phyloP scores from a whole-genome alignment of 2,329 filamentous ascomycete species.

The Arthrobotrys sphaeroides region DNA sequence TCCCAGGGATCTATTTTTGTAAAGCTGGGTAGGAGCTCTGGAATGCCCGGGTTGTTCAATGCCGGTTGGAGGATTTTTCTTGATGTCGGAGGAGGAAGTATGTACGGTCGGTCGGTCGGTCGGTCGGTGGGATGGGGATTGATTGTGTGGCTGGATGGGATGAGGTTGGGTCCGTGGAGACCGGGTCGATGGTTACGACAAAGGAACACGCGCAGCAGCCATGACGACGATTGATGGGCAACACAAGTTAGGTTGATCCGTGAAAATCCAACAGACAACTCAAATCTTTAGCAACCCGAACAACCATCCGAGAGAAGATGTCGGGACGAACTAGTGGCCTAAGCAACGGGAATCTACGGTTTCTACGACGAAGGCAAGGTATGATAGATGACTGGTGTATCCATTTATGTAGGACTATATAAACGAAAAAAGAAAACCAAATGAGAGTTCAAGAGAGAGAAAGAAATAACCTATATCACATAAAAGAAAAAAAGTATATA shows the following conservation, averaged over 20 bases:
- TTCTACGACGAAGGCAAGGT: background rate
- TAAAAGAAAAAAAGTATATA: constrained; percentile 36
- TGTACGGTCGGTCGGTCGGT: background rate
- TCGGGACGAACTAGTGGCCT: background rate
- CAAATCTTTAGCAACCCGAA: background rate
- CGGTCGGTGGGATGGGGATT: background rate
- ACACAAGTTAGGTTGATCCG: background rate
- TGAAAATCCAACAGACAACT: constrained; percentile 5
- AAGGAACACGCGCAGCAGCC: background rate
- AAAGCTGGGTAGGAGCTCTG: no score
- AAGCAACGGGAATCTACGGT: background rate
- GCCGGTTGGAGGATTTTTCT: constrained; percentile 61
- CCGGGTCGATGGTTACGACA: background rate
- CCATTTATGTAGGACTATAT: constrained; percentile 35
- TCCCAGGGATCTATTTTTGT: no score
- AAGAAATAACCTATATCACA: constrained; percentile 50
- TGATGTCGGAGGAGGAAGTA: background rate
- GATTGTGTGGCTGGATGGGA: background rate
- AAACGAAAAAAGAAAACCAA: constrained; percentile 28
- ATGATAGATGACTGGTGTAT: constrained; percentile 18
- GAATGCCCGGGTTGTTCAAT: no score
- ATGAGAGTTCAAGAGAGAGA: no score
- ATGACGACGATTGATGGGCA: constrained; percentile 9
- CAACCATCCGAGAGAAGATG: no score
- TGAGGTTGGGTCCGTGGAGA: background rate